Percentiles rank a stretch among this genome's conserved stretches.
These are phyloP conservation scores for Aspergillus sp. DNA, from an alignment of 2,329 filamentous ascomycete species.

Conservation along the genomic window DNA sequence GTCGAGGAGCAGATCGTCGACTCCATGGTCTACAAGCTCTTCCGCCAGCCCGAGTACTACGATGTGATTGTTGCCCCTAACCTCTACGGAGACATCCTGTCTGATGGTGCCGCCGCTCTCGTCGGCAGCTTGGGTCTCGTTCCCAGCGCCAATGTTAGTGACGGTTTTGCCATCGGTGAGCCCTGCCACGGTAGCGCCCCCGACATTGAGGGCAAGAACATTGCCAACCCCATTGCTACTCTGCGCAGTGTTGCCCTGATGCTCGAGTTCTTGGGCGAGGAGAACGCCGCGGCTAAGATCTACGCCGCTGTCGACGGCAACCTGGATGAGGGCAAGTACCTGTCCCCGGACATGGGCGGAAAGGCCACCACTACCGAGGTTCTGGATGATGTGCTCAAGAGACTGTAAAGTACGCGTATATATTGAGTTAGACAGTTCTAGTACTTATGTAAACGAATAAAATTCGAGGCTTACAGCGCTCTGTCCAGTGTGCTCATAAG, in stretches of 20 bases:
- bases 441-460: constrained; percentile 3
- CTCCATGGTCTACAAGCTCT: constrained; percentile 99
- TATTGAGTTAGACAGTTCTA: neutral
- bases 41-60: constrained; percentile 91
- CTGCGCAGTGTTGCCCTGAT: constrained; percentile 88
- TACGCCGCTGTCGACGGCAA: constrained; percentile 91
- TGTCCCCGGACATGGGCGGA: constrained; percentile 90
- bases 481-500: too few relatives aligned
- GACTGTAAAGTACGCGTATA: constrained; percentile 57
- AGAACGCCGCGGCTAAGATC: constrained; percentile 81
- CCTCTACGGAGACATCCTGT: constrained; percentile 95
- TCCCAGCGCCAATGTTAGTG: constrained; percentile 91
- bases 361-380: constrained; percentile 83
- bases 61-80: constrained; percentile 98
- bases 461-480: neutral
- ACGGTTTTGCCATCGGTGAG: constrained; percentile 93
- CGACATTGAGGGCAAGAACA: constrained; percentile 88
- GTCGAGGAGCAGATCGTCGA: constrained; percentile 99
- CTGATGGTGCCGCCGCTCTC: constrained; percentile 89
- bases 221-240: constrained; percentile 96
- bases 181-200: constrained; percentile 95
- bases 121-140: constrained; percentile 91
- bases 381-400: constrained; percentile 79
- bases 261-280: constrained; percentile 92
- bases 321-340: constrained; percentile 74